Evolutionary conservation across 169 alveolate genomes (phyloP), one percentile per base, ranked within the genome.

Genomic region (Eimeria mitis): DNA sequence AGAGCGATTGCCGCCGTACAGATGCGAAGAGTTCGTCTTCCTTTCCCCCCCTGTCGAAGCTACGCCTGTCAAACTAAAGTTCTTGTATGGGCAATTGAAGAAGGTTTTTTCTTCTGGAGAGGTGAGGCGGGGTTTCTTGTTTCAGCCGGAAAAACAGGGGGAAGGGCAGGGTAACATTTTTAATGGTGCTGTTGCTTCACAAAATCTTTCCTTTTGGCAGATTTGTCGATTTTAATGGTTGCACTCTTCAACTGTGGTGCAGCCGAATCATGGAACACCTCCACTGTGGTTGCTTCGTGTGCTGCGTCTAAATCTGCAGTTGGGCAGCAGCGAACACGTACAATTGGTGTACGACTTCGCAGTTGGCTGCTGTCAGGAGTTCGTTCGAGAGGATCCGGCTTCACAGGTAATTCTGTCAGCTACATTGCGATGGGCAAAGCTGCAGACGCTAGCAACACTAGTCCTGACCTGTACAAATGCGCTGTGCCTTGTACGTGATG

Each of bases 291-390:
- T 28, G 85, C 3, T 28, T 59, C 0, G 8, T 37, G 25, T 34
- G 52, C 14, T 87, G 81, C 19, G 54, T 91, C 52, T 4, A 0
- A 19, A 21, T 65, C 42, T 31, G 95, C 95, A 95, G 95, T 71
- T 95, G 52, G 97, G 97, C 8, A 65, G 94, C 94, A 76, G 56
- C 28, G 95, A 78, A 16, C 91, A 95, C 65, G 97, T 95, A 11
- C 97, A 95, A 81, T 59, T 56, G 83, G 95, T 95, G 79, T 95
- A 95, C 94, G 95, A 95, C 65, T 95, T 95, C 63, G 89, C 96
- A 59, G 85, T 89, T 73, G 95, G 94, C 68, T 95, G 97, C 95
- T 95, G 97, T 73, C 89, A 87, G 91, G 84, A 75, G 13, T 47
- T 76, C 47, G 97, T 91, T 40, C 96, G 96, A 37, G 87, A 65